A percentile compares a stretch with the other conserved stretches of the same genome.
Evolutionary conservation across 73 alveolate genomes (phyloP).

Genomic region (Paramecium tetraurelia): DNA sequence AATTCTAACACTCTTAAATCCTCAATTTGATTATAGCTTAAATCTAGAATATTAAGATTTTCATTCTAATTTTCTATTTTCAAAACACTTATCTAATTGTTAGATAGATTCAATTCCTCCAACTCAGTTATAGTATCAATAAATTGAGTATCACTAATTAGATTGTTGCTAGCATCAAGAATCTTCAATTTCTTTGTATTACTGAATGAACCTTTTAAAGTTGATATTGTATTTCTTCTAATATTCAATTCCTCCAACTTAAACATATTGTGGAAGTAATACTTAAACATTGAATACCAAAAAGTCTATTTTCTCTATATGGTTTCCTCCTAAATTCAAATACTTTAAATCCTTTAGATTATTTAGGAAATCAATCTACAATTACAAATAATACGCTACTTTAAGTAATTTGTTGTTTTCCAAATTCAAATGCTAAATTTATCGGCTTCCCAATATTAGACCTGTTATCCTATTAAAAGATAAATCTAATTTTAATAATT

Average conservation of each 20-base stretch:
- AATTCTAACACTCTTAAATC: neutral
- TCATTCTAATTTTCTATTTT: neutral
- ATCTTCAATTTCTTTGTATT: neutral
- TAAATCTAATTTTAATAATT: neutral
- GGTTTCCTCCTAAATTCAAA: neutral
- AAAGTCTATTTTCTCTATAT: neutral
- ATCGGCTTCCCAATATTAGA: neutral
- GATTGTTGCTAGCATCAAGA: neutral
- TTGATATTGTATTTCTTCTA: neutral
- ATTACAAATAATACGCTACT: neutral
- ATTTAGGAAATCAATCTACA: conserved; percentile 6
- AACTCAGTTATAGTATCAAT: neutral
- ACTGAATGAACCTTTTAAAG: neutral
- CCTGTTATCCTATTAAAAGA: neutral
- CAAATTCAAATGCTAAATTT: neutral
- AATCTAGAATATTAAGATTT: neutral
- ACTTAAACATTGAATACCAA: neutral
- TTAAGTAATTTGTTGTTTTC: neutral
- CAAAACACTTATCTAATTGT: neutral
- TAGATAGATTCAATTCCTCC: neutral
- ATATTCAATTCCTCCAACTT: conserved; percentile 23
- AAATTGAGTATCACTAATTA: neutral
- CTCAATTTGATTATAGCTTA: neutral
- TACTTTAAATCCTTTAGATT: neutral
- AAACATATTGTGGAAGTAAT: neutral